Conservation (phyloP, 139 green algal species). For the Ettlia oleoabundans region DNA sequence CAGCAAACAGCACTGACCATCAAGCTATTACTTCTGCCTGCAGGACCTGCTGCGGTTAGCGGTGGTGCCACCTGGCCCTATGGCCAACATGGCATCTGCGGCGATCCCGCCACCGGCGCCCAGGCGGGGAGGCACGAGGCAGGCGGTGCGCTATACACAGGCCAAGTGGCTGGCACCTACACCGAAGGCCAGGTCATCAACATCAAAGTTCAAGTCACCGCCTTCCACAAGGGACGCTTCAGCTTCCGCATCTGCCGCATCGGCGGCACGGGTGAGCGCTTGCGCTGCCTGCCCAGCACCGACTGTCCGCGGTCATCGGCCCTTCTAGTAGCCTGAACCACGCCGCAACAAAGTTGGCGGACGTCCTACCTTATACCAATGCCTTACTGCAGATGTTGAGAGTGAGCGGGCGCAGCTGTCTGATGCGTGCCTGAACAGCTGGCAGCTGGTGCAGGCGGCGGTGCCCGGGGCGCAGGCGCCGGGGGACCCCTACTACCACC, state of each 20-base stretch:
- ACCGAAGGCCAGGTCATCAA: conserved; percentile 36
- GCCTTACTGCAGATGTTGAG: conserved; percentile 5
- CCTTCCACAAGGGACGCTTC: conserved; percentile 57
- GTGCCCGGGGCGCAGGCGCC: conserved; percentile 14
- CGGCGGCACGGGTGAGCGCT: not conserved
- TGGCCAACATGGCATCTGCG: conserved; percentile 16
- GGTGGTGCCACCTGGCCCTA: conserved; percentile 7
- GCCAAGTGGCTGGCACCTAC: conserved; percentile 5
- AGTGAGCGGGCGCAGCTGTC: conserved; percentile 41
- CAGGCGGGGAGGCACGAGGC: conserved; percentile 19
- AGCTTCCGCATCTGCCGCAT: conserved; percentile 43
- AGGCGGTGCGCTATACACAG: conserved; percentile 11
- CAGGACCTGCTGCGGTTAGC: conserved; percentile 20
- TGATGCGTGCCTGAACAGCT: conserved; percentile 35
- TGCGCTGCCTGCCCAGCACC: not conserved
- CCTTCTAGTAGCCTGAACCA: not conserved
- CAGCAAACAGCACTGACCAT: too few relatives aligned
- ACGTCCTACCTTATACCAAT: not conserved
- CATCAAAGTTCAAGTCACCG: conserved; percentile 42
- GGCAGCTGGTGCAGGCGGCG: conserved; percentile 38
- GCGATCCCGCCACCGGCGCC: not conserved
- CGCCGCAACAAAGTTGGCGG: not conserved
- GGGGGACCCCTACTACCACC: conserved; percentile 26
- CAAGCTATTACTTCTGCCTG: too few relatives aligned
- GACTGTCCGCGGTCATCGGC: not conserved